A percentile compares a stretch with the other conserved stretches of the same genome.
Evolutionary conservation across 495 filamentous ascomycete genomes (phyloP).

Genomic region (Trichoderma virens): DNA sequence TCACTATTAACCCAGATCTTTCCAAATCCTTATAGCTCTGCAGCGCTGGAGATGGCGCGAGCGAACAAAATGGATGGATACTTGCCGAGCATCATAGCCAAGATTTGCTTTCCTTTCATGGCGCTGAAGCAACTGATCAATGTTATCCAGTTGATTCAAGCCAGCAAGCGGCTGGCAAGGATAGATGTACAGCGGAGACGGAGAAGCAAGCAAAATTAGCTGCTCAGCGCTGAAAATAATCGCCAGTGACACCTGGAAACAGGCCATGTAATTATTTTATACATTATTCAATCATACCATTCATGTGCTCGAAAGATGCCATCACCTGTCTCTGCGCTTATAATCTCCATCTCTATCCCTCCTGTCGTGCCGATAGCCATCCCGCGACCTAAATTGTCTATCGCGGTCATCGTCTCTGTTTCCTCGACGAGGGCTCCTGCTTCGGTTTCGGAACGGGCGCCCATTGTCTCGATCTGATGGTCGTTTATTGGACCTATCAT

Average conservation of each 20-base stretch:
- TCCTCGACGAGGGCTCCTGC: slow-evolving; percentile 11
- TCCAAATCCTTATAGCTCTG: slow-evolving; percentile 77
- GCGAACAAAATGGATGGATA: slow-evolving; percentile 77
- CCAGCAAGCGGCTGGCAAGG: slow-evolving; percentile 56
- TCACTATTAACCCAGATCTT: slow-evolving; percentile 60
- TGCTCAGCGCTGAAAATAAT: too few relatives aligned
- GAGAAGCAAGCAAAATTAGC: too few relatives aligned
- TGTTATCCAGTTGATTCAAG: slow-evolving; percentile 88
- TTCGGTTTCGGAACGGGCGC: neutral
- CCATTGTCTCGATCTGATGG: neutral
- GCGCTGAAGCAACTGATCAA: slow-evolving; percentile 88
- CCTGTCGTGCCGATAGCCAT: slow-evolving; percentile 17
- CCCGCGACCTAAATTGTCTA: slow-evolving; percentile 12
- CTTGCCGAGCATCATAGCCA: slow-evolving; percentile 81
- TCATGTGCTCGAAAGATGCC: too few relatives aligned
- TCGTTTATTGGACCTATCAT: neutral
- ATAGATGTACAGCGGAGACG: slow-evolving; percentile 11
- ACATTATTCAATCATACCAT: too few relatives aligned
- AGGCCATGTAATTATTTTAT: too few relatives aligned
- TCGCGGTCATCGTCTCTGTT: slow-evolving; percentile 16
- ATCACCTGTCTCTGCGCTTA: slow-evolving; percentile 7
- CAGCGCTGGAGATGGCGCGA: slow-evolving; percentile 84
- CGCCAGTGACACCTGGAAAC: too few relatives aligned
- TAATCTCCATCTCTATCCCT: slow-evolving; percentile 16
- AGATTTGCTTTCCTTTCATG: slow-evolving; percentile 77